phyloP scores from a whole-genome alignment of 345 rosid genomes.

The Brassica juncea region DNA sequence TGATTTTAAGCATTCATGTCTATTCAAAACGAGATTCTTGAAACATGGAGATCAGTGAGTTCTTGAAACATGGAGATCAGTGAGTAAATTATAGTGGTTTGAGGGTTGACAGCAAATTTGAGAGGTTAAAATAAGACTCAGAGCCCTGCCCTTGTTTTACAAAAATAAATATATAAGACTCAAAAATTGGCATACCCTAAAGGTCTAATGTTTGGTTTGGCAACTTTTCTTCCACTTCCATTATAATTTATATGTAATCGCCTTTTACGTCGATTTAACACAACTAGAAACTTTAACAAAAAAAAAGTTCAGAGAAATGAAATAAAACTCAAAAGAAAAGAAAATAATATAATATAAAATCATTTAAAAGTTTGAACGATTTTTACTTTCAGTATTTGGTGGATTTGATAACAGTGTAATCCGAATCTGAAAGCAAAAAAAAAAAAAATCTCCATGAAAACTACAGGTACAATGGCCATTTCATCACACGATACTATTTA shows the following conservation, averaged over 20 bases:
- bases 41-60: constrained; percentile 5
- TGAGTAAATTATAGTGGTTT: background rate
- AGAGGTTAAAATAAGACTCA: background rate
- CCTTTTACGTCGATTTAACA: constrained; percentile 17
- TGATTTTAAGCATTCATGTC: background rate
- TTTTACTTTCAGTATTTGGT: background rate
- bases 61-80: constrained; percentile 10
- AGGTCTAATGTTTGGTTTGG: constrained; percentile 10
- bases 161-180: constrained; percentile 20
- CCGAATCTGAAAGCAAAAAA: background rate
- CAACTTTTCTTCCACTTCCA: constrained; percentile 21
- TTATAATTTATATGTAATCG: background rate
- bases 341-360: background rate
- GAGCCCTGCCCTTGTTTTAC: background rate
- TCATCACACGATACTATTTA: background rate
- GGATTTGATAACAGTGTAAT: background rate
- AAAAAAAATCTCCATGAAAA: background rate
- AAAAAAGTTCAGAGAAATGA: background rate
- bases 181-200: constrained; percentile 24
- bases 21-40: constrained; percentile 22
- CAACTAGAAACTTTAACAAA: background rate
- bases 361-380: constrained; percentile 8
- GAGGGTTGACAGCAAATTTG: constrained; percentile 24
- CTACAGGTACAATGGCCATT: background rate
- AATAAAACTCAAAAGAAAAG: background rate